These are phyloP conservation scores for Tetrapisispora fleetii DNA, from an alignment of 805 yeast species.

Conservation along the genomic window DNA sequence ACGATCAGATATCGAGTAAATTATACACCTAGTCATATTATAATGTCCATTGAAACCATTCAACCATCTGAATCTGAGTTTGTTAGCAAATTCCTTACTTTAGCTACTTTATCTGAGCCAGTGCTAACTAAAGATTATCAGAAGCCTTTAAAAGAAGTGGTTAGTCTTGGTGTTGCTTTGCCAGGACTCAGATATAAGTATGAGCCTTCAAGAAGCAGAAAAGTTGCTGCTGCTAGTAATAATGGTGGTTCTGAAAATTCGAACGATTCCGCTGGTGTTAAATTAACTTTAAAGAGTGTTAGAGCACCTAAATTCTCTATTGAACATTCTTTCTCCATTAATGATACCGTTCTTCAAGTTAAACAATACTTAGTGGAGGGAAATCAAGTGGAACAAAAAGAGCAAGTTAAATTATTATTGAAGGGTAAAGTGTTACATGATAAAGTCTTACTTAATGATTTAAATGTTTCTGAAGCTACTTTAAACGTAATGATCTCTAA, in stretches of 20 bases:
- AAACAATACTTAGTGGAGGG: conserved; percentile 24
- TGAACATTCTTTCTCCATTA: conserved; percentile 15
- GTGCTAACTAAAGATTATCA: conserved; percentile 20
- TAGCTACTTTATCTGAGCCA: conserved; percentile 37
- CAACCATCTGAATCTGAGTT: conserved; percentile 34
- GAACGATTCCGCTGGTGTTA: conserved; percentile 1
- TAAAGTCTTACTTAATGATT: conserved; percentile 31
- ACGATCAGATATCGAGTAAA: background rate
- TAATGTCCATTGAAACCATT: conserved; percentile 1
- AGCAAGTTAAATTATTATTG: conserved; percentile 41
- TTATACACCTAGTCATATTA: background rate
- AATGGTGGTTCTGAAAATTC: background rate
- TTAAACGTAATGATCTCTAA: conserved; percentile 38
- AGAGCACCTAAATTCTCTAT: conserved; percentile 59
- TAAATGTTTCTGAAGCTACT: conserved; percentile 24
- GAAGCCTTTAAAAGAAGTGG: conserved; percentile 25
- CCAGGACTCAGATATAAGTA: conserved; percentile 38
- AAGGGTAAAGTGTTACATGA: conserved; percentile 59
- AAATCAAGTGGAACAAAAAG: conserved; percentile 27
- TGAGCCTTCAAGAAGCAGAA: conserved; percentile 15
- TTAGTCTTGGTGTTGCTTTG: conserved; percentile 37
- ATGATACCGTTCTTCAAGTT: conserved; percentile 28
- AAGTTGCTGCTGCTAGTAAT: background rate
- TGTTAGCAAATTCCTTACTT: conserved; percentile 38
- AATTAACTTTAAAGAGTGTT: conserved; percentile 49